Percentiles rank a stretch among this genome's conserved stretches.
These are phyloP conservation scores for Calycina marina DNA, from an alignment of 2,329 filamentous ascomycete species.

Conservation along the genomic window DNA sequence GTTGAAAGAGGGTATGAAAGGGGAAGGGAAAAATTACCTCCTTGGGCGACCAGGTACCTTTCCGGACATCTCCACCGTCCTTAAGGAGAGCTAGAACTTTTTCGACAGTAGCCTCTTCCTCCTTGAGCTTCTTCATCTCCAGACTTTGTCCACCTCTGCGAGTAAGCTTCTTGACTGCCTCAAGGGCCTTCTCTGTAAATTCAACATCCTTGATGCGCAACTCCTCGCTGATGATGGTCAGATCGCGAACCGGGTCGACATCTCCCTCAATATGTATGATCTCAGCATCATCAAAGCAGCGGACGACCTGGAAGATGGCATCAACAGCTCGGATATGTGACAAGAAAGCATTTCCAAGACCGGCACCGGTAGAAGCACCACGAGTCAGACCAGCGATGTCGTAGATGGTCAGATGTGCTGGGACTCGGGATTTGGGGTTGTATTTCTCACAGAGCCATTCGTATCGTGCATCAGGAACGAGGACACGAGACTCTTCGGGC, in stretches of 20 bases:
- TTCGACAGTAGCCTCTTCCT: conserved; percentile 86
- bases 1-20: conserved; percentile 15
- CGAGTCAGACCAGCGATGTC: conserved; percentile 95
- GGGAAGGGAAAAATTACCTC: conserved; percentile 54
- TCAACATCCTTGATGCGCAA: conserved; percentile 96
- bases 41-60: conserved; percentile 79
- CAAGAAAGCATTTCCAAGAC: conserved; percentile 94
- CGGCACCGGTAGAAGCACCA: conserved; percentile 91
- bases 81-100: conserved; percentile 75
- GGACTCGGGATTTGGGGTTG: conserved; percentile 94
- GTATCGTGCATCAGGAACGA: conserved; percentile 90
- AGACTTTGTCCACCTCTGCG: conserved; percentile 85
- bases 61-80: conserved; percentile 84
- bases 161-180: conserved; percentile 87
- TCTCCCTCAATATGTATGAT: conserved; percentile 99
- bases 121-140: conserved; percentile 94
- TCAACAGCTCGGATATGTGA: conserved; percentile 97
- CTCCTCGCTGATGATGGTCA: conserved; percentile 95
- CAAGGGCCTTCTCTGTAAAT: conserved; percentile 90
- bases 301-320: conserved; percentile 93
- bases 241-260: conserved; percentile 84
- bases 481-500: conserved; percentile 91
- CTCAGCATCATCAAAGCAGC: conserved; percentile 96
- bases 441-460: conserved; percentile 95
- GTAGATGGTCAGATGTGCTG: conserved; percentile 94